phyloP scores from a whole-genome alignment of 2,329 filamentous ascomycete species.

The Exophiala sp. region DNA sequence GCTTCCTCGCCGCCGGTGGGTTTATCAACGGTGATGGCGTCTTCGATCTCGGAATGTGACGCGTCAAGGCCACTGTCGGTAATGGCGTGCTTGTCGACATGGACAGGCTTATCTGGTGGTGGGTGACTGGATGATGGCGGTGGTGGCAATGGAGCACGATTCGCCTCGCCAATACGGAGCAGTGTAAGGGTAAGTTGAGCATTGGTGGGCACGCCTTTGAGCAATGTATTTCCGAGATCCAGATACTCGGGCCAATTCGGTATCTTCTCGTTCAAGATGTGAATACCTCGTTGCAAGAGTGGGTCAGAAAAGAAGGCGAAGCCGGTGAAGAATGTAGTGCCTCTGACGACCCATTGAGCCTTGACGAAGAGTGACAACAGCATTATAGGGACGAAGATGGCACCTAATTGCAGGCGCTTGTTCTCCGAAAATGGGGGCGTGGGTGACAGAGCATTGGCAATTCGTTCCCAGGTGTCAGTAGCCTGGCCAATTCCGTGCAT shows the following conservation, averaged over 20 bases:
- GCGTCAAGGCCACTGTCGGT: slow-evolving; percentile 60
- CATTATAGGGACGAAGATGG: slow-evolving; percentile 51
- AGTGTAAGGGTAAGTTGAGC: slow-evolving; percentile 78
- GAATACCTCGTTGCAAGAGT: slow-evolving; percentile 58
- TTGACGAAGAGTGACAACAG: slow-evolving; percentile 53
- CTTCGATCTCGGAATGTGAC: slow-evolving; percentile 62
- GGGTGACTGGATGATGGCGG: slow-evolving; percentile 46
- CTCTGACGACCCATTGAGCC: slow-evolving; percentile 63
- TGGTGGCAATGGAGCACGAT: slow-evolving; percentile 72
- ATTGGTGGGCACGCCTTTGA: slow-evolving; percentile 81
- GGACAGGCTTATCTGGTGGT: slow-evolving; percentile 50
- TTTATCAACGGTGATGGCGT: slow-evolving; percentile 56
- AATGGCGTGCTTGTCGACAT: slow-evolving; percentile 51
- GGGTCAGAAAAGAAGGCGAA: slow-evolving; percentile 79
- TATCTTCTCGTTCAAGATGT: slow-evolving; percentile 47
- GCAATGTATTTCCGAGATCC: slow-evolving; percentile 67
- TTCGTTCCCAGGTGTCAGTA: slow-evolving; percentile 61
- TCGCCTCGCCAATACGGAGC: slow-evolving; percentile 75
- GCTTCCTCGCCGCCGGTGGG: slow-evolving; percentile 39
- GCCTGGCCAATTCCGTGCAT: slow-evolving; percentile 64
- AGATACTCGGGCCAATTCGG: slow-evolving; percentile 74
- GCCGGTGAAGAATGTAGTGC: slow-evolving; percentile 63
- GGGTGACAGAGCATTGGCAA: slow-evolving; percentile 60
- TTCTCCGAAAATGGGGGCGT: slow-evolving; percentile 59
- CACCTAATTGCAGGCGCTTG: slow-evolving; percentile 55